Base-by-base conservation (phyloP, 108 stramenopile genomes). In the Pseudonitzschia multiseries region DNA sequence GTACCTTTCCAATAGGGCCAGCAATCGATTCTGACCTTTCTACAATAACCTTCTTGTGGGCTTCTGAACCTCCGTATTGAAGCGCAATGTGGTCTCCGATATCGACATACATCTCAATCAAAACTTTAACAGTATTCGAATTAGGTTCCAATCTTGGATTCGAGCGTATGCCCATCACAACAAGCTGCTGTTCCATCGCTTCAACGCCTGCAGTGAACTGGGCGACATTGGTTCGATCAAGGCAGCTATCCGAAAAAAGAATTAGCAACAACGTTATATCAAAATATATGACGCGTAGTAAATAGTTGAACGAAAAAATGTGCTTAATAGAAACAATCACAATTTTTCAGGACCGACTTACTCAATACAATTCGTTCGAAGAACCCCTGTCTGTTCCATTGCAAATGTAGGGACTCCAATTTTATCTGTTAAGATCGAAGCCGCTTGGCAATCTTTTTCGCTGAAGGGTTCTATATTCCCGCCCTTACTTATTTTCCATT, bases 321-420 rank as follows among this genome's bases (percentile, higher is more conserved):
- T 17, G 18, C 8, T 29, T 29, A 28, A 61, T 29, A 31, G 0
- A 26, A 60, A 29, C 29, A 9, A 61, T 29, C 17, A 33, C 22
- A 61, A 5, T 61, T 61, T 61, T 61, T 29, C 28, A 13, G 12
- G 22, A 18, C 65, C 24, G 61, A 95, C 88, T 84, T 73, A 89
- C 88, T 99, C 99, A 68, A 99, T 97, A 75, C 99, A 99, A 78
- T 99, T 99, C 0, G 97, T 98, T 63, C 99, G 83, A 21, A 98
- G 79, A 50, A 99, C 95, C 20, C 99, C 99, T 17, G 82, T 80
- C 73, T 99, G 98, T 77, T 96, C 95, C 95, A 96, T 89, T 18
- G 95, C 88, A 71, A 93, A 92, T n/a, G 89, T 85, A 21, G 89
- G 88, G 31, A 92, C 78, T 22, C 92, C 94, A n/a, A 96, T 67